Conservation (phyloP, 192 early-diverging fungal genomes). For the Lobosporangium transversale region DNA sequence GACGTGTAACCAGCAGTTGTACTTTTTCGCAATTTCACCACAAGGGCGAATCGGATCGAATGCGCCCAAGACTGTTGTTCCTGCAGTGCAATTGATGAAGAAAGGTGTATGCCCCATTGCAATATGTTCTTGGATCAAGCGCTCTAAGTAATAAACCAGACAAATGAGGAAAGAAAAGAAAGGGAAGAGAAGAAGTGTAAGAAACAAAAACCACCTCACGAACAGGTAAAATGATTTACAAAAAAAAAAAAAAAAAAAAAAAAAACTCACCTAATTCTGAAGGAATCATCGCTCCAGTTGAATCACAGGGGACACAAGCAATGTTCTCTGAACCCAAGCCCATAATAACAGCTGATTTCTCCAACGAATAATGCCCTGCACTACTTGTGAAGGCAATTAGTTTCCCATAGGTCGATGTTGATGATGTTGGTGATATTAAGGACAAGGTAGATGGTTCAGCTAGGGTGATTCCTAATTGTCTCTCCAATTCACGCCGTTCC, state of each 20-base stretch:
- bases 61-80: constrained; percentile 86
- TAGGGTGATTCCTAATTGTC: constrained; percentile 49
- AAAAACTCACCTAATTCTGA: constrained; percentile 62
- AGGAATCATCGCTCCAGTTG: constrained; percentile 68
- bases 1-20: constrained; percentile 78
- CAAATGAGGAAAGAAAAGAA: too few species aligned
- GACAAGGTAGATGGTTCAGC: constrained; percentile 10
- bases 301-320: constrained; percentile 71
- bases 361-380: constrained; percentile 80
- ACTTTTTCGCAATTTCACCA: constrained; percentile 64
- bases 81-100: constrained; percentile 85
- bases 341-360: constrained; percentile 75
- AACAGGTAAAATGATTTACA: too few species aligned
- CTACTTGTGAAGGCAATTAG: constrained; percentile 75
- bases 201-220: too few species aligned
- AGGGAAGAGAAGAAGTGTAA: too few species aligned
- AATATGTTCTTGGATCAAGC: constrained; percentile 53
- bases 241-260: too few species aligned
- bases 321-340: constrained; percentile 78
- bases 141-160: constrained; percentile 34
- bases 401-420: constrained; percentile 33
- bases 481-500: constrained; percentile 6
- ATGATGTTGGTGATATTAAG: constrained; percentile 5
- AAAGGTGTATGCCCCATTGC: constrained; percentile 69
- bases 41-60: constrained; percentile 78